A percentile compares a stretch with the other conserved stretches of the same genome.
These are phyloP conservation scores for Dillenia suffruticosa DNA, from an alignment of 164 flowering plant species.

Conservation along the genomic window DNA sequence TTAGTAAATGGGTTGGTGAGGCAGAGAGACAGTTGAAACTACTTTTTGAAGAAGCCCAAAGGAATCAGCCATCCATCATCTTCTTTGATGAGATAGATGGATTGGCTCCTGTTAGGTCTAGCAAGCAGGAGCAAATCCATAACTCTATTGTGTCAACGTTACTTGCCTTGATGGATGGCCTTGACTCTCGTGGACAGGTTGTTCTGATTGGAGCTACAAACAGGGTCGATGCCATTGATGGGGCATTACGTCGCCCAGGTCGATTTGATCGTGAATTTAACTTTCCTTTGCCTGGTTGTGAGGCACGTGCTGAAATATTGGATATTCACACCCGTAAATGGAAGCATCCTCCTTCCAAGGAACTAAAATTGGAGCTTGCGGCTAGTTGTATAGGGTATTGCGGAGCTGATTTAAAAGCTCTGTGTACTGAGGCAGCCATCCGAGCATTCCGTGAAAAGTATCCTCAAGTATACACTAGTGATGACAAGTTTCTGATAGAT, in stretches of 20 bases:
- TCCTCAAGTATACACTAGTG: constrained; percentile 98
- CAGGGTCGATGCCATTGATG: constrained; percentile 98
- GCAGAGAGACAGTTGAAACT: constrained; percentile 96
- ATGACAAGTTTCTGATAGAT: constrained; percentile 94
- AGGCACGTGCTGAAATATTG: constrained; percentile 95
- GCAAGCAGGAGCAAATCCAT: constrained; percentile 99
- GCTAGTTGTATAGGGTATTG: constrained; percentile 99
- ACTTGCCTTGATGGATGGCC: constrained; percentile 99
- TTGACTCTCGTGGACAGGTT: constrained; percentile 99
- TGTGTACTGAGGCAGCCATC: constrained; percentile 99
- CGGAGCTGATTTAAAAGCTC: constrained; percentile 96
- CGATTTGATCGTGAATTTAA: constrained; percentile 98
- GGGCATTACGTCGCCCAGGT: constrained; percentile 98
- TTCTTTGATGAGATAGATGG: constrained; percentile 99
- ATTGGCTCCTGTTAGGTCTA: constrained; percentile 98
- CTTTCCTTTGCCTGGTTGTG: constrained; percentile 95
- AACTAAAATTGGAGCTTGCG: constrained; percentile 82
- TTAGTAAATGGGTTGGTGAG: constrained; percentile 99
- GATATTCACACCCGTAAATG: constrained; percentile 97
- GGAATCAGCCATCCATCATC: constrained; percentile 96
- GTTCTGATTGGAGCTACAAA: constrained; percentile 99
- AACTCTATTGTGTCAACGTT: constrained; percentile 98
- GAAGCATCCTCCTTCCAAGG: constrained; percentile 89
- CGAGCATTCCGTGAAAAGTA: constrained; percentile 98
- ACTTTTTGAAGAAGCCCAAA: constrained; percentile 98